Base-by-base conservation (phyloP, 495 filamentous ascomycete species). In the Tuber aestivum region DNA sequence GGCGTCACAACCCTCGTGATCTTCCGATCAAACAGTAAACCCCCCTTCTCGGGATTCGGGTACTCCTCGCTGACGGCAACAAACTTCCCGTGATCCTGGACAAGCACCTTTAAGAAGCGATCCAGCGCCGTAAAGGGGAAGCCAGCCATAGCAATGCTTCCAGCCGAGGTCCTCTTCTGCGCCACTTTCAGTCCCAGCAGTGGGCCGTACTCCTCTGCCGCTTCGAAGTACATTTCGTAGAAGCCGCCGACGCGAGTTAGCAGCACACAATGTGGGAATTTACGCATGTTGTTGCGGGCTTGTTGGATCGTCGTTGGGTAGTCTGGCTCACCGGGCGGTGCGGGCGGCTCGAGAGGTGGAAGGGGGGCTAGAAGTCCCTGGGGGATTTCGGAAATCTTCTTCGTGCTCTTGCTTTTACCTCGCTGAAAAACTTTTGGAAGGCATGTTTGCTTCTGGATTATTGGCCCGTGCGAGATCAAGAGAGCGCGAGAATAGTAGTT, bases 31-130 rank as follows among this genome's bases (percentile, higher is more conserved):
- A 94, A 96, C 83, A 93, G 84, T 71, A 96, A 85, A 3, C 92
- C 92, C 10, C 92, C 92, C 85, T 84, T 89, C 92, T 56, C 87
- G 86, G 48, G 90, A 87, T 65, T 91, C 0, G 90, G 88, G 78
- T 96, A 94, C 81, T 99, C 95, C 83, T 99, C 95, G 61, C 92
- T 93, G 75, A 99, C 92, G 70, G 95, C 95, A 77, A 99, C 96
- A 83, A 94, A 92, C 83, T 92, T 91, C 78, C 92, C 92, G 69
- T 95, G 85, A 79, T 99, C 95, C 83, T 96, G 90, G 16, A 99
- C 95, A 7, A 99, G 88, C 69, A 92, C 89, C 83, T 97, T 97
- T 76, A 98, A 88, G 83, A 92, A 97, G 23, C 94, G 90, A 82
- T 97, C 94, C 61, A 98, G 86, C 82, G 97, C 94, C 79, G 91